A percentile compares a stretch with the other conserved stretches of the same genome.
Evolutionary conservation across 257 asterid genomes (phyloP).

Genomic region (Rhazya stricta): DNA sequence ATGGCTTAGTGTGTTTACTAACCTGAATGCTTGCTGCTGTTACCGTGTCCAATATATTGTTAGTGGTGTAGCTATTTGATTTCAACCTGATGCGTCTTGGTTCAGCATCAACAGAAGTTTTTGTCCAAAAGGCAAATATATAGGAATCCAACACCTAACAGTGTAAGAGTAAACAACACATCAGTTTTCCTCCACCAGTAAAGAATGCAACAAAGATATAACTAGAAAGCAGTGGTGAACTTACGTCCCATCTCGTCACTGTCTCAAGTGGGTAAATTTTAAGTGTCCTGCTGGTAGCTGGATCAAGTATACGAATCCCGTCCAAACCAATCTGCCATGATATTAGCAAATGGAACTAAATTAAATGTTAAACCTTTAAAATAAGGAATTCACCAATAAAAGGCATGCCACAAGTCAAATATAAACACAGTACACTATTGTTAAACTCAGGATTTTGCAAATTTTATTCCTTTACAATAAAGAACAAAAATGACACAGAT

Average conservation of each 20-base stretch:
- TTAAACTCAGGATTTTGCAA: neutral
- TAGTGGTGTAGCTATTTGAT: constrained; percentile 81
- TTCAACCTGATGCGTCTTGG: constrained; percentile 70
- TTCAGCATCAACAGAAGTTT: constrained; percentile 59
- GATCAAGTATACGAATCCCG: constrained; percentile 75
- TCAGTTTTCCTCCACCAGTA: neutral
- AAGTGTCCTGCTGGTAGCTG: constrained; percentile 53
- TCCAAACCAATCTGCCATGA: constrained; percentile 72
- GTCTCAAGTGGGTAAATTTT: constrained; percentile 64
- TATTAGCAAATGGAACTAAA: constrained; percentile 1
- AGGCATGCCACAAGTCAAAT: neutral
- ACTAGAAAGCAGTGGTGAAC: constrained; percentile 8
- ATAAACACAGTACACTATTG: neutral
- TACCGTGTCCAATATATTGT: constrained; percentile 70
- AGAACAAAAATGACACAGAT: neutral
- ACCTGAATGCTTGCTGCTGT: constrained; percentile 96
- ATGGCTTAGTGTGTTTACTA: neutral
- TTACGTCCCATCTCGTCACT: constrained; percentile 73
- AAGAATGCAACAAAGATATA: neutral
- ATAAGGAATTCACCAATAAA: constrained; percentile 5
- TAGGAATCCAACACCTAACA: constrained; percentile 67
- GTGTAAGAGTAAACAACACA: constrained; percentile 7
- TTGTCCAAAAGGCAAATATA: constrained; percentile 89
- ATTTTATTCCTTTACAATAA: neutral
- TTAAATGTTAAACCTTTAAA: neutral